Evolutionary conservation across 2,329 filamentous ascomycete genomes (phyloP).

Genomic region (Davidsoniella australis): DNA sequence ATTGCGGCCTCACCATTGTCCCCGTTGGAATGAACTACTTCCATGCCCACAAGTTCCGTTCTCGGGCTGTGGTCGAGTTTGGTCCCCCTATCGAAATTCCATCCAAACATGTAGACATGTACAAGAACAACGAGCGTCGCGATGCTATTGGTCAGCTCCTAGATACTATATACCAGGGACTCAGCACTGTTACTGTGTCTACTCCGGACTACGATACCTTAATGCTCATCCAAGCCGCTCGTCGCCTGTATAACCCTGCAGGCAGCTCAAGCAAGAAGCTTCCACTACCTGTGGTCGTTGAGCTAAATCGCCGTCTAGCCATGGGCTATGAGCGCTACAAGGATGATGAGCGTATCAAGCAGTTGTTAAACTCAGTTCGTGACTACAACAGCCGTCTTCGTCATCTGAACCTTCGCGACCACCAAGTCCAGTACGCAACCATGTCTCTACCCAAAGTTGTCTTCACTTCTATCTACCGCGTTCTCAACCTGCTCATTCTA

Average conservation of each 20-base stretch:
- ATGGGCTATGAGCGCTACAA: slow-evolving; percentile 88
- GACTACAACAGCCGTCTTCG: slow-evolving; percentile 77
- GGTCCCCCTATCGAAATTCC: slow-evolving; percentile 78
- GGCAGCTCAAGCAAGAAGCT: slow-evolving; percentile 65
- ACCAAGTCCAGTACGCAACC: slow-evolving; percentile 83
- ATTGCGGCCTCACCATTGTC: slow-evolving; percentile 84
- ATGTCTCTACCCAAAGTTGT: slow-evolving; percentile 64
- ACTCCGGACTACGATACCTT: slow-evolving; percentile 90
- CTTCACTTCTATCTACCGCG: slow-evolving; percentile 59
- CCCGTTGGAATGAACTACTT: slow-evolving; percentile 99
- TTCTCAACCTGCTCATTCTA: slow-evolving; percentile 60
- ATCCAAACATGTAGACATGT: slow-evolving; percentile 65
- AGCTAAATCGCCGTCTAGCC: slow-evolving; percentile 79
- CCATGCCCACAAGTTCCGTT: slow-evolving; percentile 95
- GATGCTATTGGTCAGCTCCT: slow-evolving; percentile 76
- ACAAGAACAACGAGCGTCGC: slow-evolving; percentile 64
- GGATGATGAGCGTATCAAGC: slow-evolving; percentile 67
- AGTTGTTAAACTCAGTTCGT: slow-evolving; percentile 57
- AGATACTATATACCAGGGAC: slow-evolving; percentile 69
- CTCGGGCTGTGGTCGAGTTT: slow-evolving; percentile 88
- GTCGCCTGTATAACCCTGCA: slow-evolving; percentile 71
- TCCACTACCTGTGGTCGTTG: slow-evolving; percentile 78
- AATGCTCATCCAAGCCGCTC: slow-evolving; percentile 89
- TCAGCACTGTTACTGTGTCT: slow-evolving; percentile 79
- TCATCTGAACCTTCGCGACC: slow-evolving; percentile 75